These are phyloP conservation scores for Fusarium buxicola DNA, from an alignment of 2,329 filamentous ascomycete genomes.

Conservation along the genomic window DNA sequence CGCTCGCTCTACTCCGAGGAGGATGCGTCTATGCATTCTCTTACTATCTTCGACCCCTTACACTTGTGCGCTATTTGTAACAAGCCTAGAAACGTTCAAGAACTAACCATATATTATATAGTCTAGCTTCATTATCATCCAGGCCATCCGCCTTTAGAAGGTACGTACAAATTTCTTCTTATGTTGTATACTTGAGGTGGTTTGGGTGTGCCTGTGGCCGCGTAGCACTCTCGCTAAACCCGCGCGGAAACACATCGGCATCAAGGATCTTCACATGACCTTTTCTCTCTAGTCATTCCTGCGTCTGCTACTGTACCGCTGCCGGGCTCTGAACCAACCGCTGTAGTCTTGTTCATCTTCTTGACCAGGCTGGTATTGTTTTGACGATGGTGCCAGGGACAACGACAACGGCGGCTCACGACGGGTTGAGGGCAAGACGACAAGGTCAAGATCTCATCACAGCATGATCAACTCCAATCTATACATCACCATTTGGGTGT, in stretches of 20 bases:
- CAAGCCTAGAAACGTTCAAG: background rate
- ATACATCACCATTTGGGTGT: background rate
- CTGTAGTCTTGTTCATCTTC: too few species aligned
- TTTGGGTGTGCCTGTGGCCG: too few species aligned
- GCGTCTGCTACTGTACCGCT: background rate
- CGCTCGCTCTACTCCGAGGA: conserved; percentile 10
- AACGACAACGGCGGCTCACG: too few species aligned
- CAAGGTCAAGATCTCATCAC: background rate
- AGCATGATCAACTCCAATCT: background rate
- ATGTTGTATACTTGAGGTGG: too few species aligned
- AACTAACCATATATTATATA: background rate
- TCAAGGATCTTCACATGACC: conserved; percentile 4
- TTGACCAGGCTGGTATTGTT: too few species aligned
- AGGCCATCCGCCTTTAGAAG: conserved; percentile 15
- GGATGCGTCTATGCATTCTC: conserved; percentile 13
- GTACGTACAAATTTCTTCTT: conserved; percentile 1
- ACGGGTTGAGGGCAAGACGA: too few species aligned
- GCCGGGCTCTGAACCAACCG: background rate
- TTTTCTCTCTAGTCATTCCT: background rate
- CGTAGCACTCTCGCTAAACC: background rate
- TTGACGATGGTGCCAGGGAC: too few species aligned
- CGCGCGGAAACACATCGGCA: background rate
- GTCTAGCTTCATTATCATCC: conserved; percentile 12
- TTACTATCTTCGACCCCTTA: conserved; percentile 10
- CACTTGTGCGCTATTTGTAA: background rate